These are phyloP conservation scores for Phaeosphaeria sp. DNA, from an alignment of 2,329 filamentous ascomycete species.

Conservation along the genomic window DNA sequence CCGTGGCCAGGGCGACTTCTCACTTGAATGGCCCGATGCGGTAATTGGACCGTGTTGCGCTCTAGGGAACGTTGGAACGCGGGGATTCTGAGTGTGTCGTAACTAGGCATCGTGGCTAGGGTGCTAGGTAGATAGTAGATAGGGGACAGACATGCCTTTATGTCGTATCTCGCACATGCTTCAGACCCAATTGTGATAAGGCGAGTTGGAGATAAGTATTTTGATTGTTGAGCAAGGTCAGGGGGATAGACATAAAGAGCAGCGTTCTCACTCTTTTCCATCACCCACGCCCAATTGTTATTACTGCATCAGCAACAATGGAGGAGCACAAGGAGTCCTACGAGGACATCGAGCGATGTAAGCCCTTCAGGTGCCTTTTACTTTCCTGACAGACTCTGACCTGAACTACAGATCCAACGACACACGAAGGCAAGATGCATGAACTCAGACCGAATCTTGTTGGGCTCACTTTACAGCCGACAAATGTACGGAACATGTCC, in stretches of 20 bases:
- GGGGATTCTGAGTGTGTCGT: background rate
- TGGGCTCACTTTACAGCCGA: conserved; percentile 12
- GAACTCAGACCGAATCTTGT: conserved; percentile 9
- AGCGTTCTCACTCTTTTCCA: background rate
- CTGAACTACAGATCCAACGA: background rate
- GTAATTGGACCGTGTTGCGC: background rate
- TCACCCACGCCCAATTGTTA: too few species aligned
- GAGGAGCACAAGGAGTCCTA: background rate
- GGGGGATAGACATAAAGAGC: background rate
- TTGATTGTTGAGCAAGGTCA: background rate
- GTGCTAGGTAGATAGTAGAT: background rate
- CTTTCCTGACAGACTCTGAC: background rate
- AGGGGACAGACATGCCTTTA: background rate
- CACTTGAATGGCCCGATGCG: background rate
- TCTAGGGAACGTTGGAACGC: background rate
- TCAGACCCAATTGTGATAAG: background rate
- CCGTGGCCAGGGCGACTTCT: background rate
- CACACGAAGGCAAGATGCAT: conserved; percentile 9
- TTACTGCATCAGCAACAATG: background rate
- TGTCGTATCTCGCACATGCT: background rate
- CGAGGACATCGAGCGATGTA: conserved; percentile 2
- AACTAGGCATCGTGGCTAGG: background rate
- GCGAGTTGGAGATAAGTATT: background rate
- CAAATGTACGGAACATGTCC: conserved; percentile 15
- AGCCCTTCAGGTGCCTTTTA: background rate